Percentiles rank a stretch among this genome's conserved stretches.
These are phyloP conservation scores for Bocquillonia castaneifolia DNA, from an alignment of 441 rosid genomes.

Conservation along the genomic window DNA sequence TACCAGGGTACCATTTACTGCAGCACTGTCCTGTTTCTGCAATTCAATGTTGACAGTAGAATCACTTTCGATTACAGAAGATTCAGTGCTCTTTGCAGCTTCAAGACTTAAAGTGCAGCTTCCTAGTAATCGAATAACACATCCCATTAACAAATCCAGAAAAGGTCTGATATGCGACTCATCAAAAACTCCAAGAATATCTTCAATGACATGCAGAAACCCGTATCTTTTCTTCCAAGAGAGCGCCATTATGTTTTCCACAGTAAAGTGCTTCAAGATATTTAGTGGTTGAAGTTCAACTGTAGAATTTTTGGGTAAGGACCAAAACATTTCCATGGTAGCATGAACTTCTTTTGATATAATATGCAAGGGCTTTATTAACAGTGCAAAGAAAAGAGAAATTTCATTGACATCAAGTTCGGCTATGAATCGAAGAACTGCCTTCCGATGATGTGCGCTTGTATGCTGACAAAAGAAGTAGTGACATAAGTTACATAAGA, in stretches of 20 bases:
- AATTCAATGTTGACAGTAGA: slow-evolving; percentile 24
- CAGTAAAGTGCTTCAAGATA: slow-evolving; percentile 52
- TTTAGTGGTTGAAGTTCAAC: slow-evolving; percentile 42
- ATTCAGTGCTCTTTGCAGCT: slow-evolving; percentile 34
- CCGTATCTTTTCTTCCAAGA: slow-evolving; percentile 79
- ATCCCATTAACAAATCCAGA: slow-evolving; percentile 77
- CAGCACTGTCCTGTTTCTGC: slow-evolving; percentile 31
- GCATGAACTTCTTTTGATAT: slow-evolving; percentile 44
- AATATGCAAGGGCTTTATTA: slow-evolving; percentile 70
- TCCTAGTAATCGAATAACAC: slow-evolving; percentile 66
- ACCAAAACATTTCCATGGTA: slow-evolving; percentile 39
- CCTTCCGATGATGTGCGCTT: slow-evolving; percentile 72
- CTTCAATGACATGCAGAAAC: slow-evolving; percentile 84
- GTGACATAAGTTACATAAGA: background rate
- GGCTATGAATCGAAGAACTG: slow-evolving; percentile 78
- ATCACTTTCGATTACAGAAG: slow-evolving; percentile 27
- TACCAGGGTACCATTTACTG: slow-evolving; percentile 43
- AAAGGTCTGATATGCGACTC: slow-evolving; percentile 66
- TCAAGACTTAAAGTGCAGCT: slow-evolving; percentile 50
- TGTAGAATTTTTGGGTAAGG: slow-evolving; percentile 32
- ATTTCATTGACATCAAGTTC: slow-evolving; percentile 72
- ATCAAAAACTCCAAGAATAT: slow-evolving; percentile 74
- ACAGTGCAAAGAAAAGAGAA: slow-evolving; percentile 65
- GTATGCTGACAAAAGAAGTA: slow-evolving; percentile 49
- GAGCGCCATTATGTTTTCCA: slow-evolving; percentile 49